These are phyloP conservation scores for Colletotrichum spinosum DNA, from an alignment of 2,329 filamentous ascomycete species.

Conservation along the genomic window DNA sequence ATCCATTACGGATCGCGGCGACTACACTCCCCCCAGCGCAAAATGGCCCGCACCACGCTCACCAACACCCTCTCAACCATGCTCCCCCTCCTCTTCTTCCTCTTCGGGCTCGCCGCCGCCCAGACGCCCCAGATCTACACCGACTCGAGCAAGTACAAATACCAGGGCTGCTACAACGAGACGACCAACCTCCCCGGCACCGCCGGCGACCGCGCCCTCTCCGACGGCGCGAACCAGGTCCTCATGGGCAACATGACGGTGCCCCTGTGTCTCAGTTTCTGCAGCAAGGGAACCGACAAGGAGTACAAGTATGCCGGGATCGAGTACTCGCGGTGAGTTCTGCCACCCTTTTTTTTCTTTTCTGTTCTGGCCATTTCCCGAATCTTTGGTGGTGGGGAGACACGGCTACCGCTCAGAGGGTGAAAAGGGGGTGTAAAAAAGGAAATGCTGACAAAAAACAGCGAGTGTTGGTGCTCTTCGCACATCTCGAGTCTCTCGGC, in stretches of 20 bases:
- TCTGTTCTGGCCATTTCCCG: too few relatives aligned
- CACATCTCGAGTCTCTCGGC: conserved; percentile 59
- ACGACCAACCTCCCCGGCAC: conserved; percentile 59
- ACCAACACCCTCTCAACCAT: conserved; percentile 23
- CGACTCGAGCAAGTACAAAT: conserved; percentile 54
- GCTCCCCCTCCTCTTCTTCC: conserved; percentile 30
- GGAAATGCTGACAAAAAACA: conserved; percentile 38
- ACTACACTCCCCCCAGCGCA: too few relatives aligned
- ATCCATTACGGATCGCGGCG: too few relatives aligned
- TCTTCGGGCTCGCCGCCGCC: conserved; percentile 37
- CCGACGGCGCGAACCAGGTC: conserved; percentile 54
- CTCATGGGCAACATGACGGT: conserved; percentile 62
- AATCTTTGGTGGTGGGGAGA: too few relatives aligned
- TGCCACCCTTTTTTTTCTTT: neutral
- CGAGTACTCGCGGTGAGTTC: conserved; percentile 61
- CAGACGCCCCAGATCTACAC: conserved; percentile 48
- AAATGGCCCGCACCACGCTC: conserved; percentile 22
- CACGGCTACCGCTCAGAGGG: too few relatives aligned
- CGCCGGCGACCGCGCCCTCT: conserved; percentile 57
- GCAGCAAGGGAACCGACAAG: conserved; percentile 50
- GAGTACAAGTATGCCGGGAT: conserved; percentile 64
- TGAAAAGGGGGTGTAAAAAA: too few relatives aligned
- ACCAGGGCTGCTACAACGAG: conserved; percentile 71
- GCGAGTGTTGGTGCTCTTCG: conserved; percentile 71
- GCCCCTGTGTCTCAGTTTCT: conserved; percentile 62